These are phyloP conservation scores for Ceriops zippeliana DNA, from an alignment of 345 rosid genomes.

Conservation along the genomic window DNA sequence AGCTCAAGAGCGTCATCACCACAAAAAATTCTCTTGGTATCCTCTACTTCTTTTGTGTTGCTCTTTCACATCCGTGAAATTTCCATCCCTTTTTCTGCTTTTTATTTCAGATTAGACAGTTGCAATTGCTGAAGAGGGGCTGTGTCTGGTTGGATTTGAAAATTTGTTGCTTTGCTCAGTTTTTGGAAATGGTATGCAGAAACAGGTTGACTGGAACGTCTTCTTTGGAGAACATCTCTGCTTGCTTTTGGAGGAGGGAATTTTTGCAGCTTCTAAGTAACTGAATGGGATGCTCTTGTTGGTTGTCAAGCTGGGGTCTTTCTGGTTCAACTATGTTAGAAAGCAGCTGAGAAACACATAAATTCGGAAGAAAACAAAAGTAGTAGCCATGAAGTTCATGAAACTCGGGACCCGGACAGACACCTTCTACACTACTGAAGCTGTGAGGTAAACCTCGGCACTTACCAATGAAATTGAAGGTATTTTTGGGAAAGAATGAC, in stretches of 20 bases:
- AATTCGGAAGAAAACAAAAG: slow-evolving; percentile 15
- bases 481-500: background rate
- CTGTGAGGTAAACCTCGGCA: slow-evolving; percentile 55
- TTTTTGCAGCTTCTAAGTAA: slow-evolving; percentile 18
- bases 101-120: slow-evolving; percentile 19
- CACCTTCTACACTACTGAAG: slow-evolving; percentile 81
- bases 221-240: slow-evolving; percentile 22
- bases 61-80: slow-evolving; percentile 23
- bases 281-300: slow-evolving; percentile 13
- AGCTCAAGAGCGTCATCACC: slow-evolving; percentile 13
- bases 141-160: slow-evolving; percentile 8
- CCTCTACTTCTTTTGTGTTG: slow-evolving; percentile 15
- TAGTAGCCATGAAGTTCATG: slow-evolving; percentile 90
- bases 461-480: background rate
- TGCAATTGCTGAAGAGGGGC: slow-evolving; percentile 4
- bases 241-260: slow-evolving; percentile 25
- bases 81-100: slow-evolving; percentile 6
- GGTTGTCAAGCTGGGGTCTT: slow-evolving; percentile 18
- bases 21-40: slow-evolving; percentile 14
- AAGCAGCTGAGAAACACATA: slow-evolving; percentile 19
- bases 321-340: slow-evolving; percentile 16
- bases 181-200: slow-evolving; percentile 5
- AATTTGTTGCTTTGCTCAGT: slow-evolving; percentile 27
- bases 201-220: slow-evolving; percentile 24
- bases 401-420: slow-evolving; percentile 97